Evolutionary conservation across 768 basidiomycete genomes (phyloP).

Genomic region (Panus rudis): DNA sequence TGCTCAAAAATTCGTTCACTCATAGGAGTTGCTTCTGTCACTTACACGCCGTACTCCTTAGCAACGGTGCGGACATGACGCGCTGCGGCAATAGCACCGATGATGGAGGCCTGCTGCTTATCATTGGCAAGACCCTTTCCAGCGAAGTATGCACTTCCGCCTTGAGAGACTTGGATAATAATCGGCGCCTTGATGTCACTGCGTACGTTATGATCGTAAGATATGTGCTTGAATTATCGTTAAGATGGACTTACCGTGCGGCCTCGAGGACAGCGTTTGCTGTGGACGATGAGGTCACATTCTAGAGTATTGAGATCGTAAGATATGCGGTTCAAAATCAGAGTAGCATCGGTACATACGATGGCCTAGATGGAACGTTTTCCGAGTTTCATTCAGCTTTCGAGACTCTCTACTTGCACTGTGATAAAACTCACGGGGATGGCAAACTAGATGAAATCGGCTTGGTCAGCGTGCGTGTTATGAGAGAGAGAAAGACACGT

Average conservation of each 20-base stretch:
- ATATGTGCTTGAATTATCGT: background rate
- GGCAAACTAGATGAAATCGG: conserved; percentile 49
- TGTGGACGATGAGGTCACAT: conserved; percentile 93
- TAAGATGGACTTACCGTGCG: conserved; percentile 53
- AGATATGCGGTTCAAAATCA: conserved; percentile 8
- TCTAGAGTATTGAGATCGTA: conserved; percentile 40
- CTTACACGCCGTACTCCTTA: conserved; percentile 88
- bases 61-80: conserved; percentile 86
- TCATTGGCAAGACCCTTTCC: conserved; percentile 95
- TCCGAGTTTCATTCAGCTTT: no score
- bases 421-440: conserved; percentile 59
- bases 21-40: conserved; percentile 13
- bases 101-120: conserved; percentile 90
- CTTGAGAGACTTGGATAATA: conserved; percentile 97
- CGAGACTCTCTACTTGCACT: background rate
- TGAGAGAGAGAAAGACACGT: conserved; percentile 12
- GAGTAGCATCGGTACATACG: conserved; percentile 40
- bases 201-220: conserved; percentile 6
- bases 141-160: conserved; percentile 91
- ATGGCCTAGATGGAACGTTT: conserved; percentile 54
- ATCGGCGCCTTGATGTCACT: conserved; percentile 96
- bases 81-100: conserved; percentile 89
- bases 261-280: conserved; percentile 95
- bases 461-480: conserved; percentile 8
- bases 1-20: background rate